Evolutionary conservation across 371 early-diverging fungal genomes (phyloP), one percentile per base, ranked within the genome.

Genomic region (Smittium mucronatum): DNA sequence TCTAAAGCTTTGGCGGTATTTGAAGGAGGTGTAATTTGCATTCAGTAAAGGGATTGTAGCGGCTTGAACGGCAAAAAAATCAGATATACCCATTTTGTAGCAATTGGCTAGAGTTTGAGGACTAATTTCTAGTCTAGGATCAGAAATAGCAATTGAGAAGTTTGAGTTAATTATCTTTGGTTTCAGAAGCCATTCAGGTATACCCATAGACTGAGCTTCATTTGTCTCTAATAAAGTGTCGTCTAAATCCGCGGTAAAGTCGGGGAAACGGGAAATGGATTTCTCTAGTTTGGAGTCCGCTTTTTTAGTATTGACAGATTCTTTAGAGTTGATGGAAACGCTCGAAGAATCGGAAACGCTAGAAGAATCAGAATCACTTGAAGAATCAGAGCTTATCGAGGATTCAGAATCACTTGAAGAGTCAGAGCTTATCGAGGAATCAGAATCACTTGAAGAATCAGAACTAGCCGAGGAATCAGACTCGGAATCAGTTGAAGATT

Each of bases 61-160:
- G 70, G 86, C 86, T 80, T 95, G 95, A 2, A 95, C 95, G 71
- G 95, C 93, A 82, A 95, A 95, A 32, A 93, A 82, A 32, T 87
- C 83, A 16, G 80, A 72, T 36, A 94, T 84, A 1, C 87, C 89
- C 34, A 84, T 84, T 67, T 80, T 76, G 63, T 88, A 87, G 34
- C 90, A 86, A 59, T 84, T 78, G 32, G 84, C 71, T 29, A 87
- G 71, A 16, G 64, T 67, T 28, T 83, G 78, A 0, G 76, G 57
- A 21, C 88, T 88, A 28, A 95, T 81, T 0, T 86, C 82, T 58
- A 85, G 73, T 75, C 74, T 80, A 25, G 68, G 70, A 70, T 81
- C 84, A 60, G 30, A 31, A 28, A 81, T 78, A 65, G 75, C 72
- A 0, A 73, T 72, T 5, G 79, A 81, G 11, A 81, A 75, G 26